These are phyloP conservation scores for Grosmannia clavigera DNA, from an alignment of 2,329 filamentous ascomycete species.

Conservation along the genomic window DNA sequence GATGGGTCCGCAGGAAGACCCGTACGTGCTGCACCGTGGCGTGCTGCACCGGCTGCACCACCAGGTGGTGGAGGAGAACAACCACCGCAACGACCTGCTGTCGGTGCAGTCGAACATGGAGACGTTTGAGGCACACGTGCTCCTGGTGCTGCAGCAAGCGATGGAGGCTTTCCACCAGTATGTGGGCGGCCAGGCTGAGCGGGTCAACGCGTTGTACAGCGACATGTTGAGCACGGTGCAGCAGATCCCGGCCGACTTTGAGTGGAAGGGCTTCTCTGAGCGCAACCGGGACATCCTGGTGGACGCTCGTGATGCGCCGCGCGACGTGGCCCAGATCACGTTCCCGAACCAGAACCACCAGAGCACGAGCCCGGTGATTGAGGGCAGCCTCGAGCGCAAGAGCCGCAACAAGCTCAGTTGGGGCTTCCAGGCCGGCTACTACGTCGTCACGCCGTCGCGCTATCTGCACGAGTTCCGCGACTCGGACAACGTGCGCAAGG, in stretches of 20 bases:
- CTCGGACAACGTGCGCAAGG: conserved; percentile 57
- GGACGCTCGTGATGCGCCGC: conserved; percentile 61
- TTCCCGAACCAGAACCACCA: conserved; percentile 86
- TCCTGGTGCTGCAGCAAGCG: conserved; percentile 70
- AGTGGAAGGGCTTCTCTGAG: conserved; percentile 76
- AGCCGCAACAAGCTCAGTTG: conserved; percentile 70
- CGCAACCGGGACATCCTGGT: conserved; percentile 63
- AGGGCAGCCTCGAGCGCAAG: conserved; percentile 83
- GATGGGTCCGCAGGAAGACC: conserved; percentile 63
- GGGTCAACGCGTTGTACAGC: conserved; percentile 66
- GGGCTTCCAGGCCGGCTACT: conserved; percentile 72
- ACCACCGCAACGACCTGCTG: conserved; percentile 82
- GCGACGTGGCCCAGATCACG: conserved; percentile 57
- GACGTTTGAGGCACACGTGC: conserved; percentile 74
- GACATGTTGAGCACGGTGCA: conserved; percentile 72
- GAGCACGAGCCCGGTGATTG: conserved; percentile 70
- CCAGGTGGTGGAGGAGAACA: conserved; percentile 92
- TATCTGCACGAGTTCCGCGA: conserved; percentile 96
- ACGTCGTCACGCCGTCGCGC: conserved; percentile 76
- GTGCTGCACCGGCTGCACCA: conserved; percentile 75
- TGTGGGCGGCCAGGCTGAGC: conserved; percentile 68
- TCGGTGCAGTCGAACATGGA: conserved; percentile 84
- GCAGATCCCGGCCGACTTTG: conserved; percentile 70
- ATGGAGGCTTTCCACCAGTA: conserved; percentile 76
- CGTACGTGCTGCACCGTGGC: conserved; percentile 74